Evolutionary conservation across 352 stramenopile species (phyloP).

Genomic region (Globisporangium apiculatum): DNA sequence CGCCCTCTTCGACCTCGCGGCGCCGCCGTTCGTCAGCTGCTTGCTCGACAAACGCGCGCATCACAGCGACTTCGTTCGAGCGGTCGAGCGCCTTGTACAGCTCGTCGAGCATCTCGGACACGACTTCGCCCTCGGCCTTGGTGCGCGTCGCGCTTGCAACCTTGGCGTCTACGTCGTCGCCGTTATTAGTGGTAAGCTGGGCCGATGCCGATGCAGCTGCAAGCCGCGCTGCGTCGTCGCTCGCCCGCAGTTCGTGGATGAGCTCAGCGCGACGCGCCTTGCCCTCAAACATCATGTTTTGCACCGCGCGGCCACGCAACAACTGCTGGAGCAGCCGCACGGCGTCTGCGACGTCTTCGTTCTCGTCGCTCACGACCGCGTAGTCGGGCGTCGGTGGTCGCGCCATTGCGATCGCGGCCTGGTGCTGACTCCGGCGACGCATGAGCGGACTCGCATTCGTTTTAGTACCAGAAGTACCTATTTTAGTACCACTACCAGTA

Average conservation of each 20-base stretch:
- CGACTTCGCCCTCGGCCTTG: constrained; percentile 81
- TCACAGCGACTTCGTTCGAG: constrained; percentile 64
- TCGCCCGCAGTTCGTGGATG: constrained; percentile 83
- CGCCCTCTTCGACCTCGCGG: constrained; percentile 83
- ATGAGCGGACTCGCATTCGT: constrained; percentile 11
- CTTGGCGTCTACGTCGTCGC: constrained; percentile 28
- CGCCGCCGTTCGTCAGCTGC: constrained; percentile 60
- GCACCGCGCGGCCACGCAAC: constrained; percentile 83
- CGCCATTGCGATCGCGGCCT: constrained; percentile 34
- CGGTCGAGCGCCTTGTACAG: constrained; percentile 86
- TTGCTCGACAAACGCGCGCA: constrained; percentile 64
- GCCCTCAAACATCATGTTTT: constrained; percentile 93
- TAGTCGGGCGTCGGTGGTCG: constrained; percentile 81
- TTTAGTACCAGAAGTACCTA: too few species aligned
- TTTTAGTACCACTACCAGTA: neutral
- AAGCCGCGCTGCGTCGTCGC: constrained; percentile 33
- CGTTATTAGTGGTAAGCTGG: constrained; percentile 3
- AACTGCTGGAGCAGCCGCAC: constrained; percentile 84
- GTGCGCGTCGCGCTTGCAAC: constrained; percentile 44
- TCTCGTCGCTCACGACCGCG: constrained; percentile 21
- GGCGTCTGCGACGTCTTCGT: constrained; percentile 54
- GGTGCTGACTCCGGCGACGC: constrained; percentile 27
- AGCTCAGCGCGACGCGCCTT: constrained; percentile 84
- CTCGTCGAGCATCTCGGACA: constrained; percentile 86
- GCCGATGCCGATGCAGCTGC: constrained; percentile 6